A percentile compares a stretch with the other conserved stretches of the same genome.
These are phyloP conservation scores for Przewalskia tangutica DNA, from an alignment of 257 asterid species.

Conservation along the genomic window DNA sequence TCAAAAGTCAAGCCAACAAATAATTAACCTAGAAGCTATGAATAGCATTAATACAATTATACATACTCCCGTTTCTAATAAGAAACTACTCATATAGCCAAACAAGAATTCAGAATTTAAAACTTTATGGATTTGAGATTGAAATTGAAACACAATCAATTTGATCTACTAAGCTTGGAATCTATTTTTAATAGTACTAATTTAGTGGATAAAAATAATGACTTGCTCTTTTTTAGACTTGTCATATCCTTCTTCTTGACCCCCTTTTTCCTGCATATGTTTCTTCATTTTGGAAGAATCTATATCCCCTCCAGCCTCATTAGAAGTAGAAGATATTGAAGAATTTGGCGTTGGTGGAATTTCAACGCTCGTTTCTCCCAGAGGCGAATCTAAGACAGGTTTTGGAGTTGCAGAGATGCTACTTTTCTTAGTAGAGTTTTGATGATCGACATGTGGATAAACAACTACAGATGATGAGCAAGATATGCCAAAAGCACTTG, in stretches of 20 bases:
- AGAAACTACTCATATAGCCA: background rate
- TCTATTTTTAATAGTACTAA: background rate
- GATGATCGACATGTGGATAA: background rate
- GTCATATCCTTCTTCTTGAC: conserved; percentile 9
- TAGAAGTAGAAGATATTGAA: conserved; percentile 1
- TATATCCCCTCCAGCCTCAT: conserved; percentile 3
- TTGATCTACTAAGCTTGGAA: background rate
- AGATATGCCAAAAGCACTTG: conserved; percentile 2
- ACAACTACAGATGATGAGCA: background rate
- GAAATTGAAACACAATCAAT: background rate
- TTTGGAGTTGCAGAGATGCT: background rate
- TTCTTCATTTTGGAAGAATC: conserved; percentile 6
- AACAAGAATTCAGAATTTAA: background rate
- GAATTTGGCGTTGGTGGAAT: background rate
- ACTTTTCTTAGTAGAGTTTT: background rate
- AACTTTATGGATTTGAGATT: background rate
- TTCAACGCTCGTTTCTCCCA: background rate
- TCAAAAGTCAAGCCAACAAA: background rate
- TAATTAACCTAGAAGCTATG: background rate
- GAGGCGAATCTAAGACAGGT: background rate
- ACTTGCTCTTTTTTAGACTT: conserved; percentile 39
- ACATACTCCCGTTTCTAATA: too few relatives aligned
- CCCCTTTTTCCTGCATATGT: background rate
- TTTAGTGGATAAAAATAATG: background rate
- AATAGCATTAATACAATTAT: background rate